Evolutionary conservation across 352 stramenopile species (phyloP), one percentile per base, ranked within the genome.

Genomic region (Phytophthora chlamydospora): DNA sequence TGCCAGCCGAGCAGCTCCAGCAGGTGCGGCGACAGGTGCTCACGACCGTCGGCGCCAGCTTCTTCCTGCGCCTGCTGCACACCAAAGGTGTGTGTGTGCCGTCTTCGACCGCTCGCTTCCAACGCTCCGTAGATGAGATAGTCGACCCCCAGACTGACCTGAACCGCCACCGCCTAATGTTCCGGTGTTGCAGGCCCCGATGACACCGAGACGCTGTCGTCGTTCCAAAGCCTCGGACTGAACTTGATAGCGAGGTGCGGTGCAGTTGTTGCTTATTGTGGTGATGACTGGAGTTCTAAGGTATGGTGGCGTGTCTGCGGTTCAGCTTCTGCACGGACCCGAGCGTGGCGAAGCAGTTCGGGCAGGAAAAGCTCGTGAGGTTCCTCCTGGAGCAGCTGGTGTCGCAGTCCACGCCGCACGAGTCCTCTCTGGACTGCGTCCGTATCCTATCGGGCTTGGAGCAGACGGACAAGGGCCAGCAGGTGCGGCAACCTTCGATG

Each of bases 191-290:
- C 42, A 91, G 76, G 71, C n/a, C 62, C 74, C 14, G 66, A 83
- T 19, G 65, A 78, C 2, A 48, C 75, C 31, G 80, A 78, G 51
- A 63, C 44, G 12, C 61, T 92, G 39, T 93, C 85, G 21, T 80
- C 84, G 7, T 95, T 91, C 55, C 86, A 91, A 61, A 79, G 56
- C 12, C 73, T 95, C 1, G 86, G 84, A 7, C 71, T 95, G 33
- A 93, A 89, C 17, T 71, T 95, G 34, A 93, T 95, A 42, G 83
- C 86, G 14, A 93, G 79, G 84, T 93, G 52, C n/a, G 50, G 6
- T 0, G 8, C 7, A 29, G 13, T 39, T 34, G 17, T 27, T 14
- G 2, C 10, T 32, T 42, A 27, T 16, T n/a, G 43, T 3, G 14
- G 3, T 14, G 6, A 12, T 39, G 17, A 9, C 8, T 41, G 13